These are phyloP conservation scores for Cercospora janseana DNA, from an alignment of 2,329 filamentous ascomycete genomes.

Conservation along the genomic window DNA sequence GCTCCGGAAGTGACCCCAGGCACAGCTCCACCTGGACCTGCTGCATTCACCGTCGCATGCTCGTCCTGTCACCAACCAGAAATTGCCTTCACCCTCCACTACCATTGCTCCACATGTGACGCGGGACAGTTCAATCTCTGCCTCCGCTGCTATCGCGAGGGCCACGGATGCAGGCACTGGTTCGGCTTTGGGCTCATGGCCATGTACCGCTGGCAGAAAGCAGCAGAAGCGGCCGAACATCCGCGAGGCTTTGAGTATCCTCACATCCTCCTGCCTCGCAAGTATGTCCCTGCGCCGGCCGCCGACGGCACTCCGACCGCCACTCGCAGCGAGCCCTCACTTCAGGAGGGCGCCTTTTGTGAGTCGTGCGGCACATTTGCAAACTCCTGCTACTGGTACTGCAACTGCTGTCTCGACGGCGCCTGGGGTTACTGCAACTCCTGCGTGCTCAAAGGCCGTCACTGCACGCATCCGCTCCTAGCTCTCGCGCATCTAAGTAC, in stretches of 20 bases:
- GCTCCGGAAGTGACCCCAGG: conserved; percentile 51
- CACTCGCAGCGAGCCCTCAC: conserved; percentile 16
- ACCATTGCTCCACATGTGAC: conserved; percentile 71
- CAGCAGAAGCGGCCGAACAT: conserved; percentile 39
- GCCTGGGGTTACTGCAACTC: conserved; percentile 92
- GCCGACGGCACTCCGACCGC: conserved; percentile 10
- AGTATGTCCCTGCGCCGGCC: conserved; percentile 40
- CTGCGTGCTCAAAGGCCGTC: conserved; percentile 78
- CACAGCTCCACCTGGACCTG: not conserved
- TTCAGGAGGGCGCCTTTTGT: conserved; percentile 83
- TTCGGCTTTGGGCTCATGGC: conserved; percentile 80
- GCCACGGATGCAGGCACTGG: conserved; percentile 80
- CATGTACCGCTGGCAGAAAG: conserved; percentile 45
- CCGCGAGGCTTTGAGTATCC: conserved; percentile 49
- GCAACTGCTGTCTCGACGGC: conserved; percentile 80
- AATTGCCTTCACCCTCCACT: conserved; percentile 84
- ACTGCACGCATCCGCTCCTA: conserved; percentile 77
- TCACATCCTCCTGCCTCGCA: conserved; percentile 53
- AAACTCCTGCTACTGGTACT: conserved; percentile 88
- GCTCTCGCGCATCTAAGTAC: conserved; percentile 63
- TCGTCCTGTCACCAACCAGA: conserved; percentile 66
- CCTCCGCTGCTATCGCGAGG: conserved; percentile 71
- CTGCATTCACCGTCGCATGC: conserved; percentile 62
- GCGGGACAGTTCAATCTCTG: conserved; percentile 76
- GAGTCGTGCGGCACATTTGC: conserved; percentile 69